Conservation (phyloP, 306 rosid species). For the Mucuna pruriens region DNA sequence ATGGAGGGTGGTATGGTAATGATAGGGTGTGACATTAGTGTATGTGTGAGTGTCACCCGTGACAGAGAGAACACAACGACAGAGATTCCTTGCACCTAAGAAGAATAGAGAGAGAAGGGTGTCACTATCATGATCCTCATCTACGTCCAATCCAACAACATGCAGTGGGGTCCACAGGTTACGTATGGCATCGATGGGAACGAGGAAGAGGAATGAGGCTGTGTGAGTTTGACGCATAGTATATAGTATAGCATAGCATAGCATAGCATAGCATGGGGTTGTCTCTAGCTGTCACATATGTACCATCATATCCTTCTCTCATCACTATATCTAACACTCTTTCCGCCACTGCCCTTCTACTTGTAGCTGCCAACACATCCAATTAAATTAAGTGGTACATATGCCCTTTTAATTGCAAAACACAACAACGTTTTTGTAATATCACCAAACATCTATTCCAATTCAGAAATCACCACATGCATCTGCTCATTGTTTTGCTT, state of each 20-base stretch:
- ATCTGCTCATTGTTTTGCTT: not conserved
- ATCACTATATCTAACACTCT: too few relatives aligned
- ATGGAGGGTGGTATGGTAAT: not conserved
- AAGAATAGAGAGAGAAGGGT: not conserved
- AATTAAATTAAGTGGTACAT: not conserved
- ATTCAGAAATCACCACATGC: not conserved
- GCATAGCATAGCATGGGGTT: slow-evolving; percentile 30
- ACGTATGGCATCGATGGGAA: slow-evolving; percentile 19
- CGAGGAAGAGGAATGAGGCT: not conserved
- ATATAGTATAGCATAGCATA: too few relatives aligned
- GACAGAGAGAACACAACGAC: slow-evolving; percentile 48
- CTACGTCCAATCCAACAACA: not conserved
- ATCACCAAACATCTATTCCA: not conserved
- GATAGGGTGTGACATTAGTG: not conserved
- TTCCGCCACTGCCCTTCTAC: not conserved
- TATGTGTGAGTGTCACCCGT: slow-evolving; percentile 5
- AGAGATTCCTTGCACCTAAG: slow-evolving; percentile 54
- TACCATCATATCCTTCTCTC: not conserved
- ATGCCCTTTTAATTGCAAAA: too few relatives aligned
- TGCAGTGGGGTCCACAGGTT: slow-evolving; percentile 18
- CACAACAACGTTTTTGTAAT: not conserved
- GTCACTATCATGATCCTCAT: slow-evolving; percentile 17
- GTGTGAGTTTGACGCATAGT: slow-evolving; percentile 8
- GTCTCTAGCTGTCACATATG: slow-evolving; percentile 46
- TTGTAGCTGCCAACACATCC: not conserved